phyloP scores from a whole-genome alignment of 768 basidiomycete genomes.

The Macrolepiota fuliginosa region DNA sequence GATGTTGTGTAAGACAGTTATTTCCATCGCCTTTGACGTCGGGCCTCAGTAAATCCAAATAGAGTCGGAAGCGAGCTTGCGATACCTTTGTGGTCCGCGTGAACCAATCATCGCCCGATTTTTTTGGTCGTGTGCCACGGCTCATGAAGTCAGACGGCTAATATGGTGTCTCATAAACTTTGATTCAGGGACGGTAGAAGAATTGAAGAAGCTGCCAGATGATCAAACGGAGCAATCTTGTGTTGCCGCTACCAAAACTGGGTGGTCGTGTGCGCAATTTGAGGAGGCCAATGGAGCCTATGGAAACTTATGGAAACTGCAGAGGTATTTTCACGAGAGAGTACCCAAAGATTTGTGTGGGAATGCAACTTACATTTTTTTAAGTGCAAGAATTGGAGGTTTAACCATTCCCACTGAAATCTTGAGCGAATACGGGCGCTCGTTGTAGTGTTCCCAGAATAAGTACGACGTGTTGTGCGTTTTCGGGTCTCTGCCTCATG shows the following conservation, averaged over 20 bases:
- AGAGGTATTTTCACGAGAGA: too few relatives aligned
- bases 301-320: too few relatives aligned
- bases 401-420: too few relatives aligned
- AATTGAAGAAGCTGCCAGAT: neutral
- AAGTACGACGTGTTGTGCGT: too few relatives aligned
- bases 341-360: too few relatives aligned
- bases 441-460: too few relatives aligned
- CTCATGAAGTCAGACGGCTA: neutral
- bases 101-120: constrained; percentile 1
- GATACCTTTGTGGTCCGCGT: neutral
- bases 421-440: too few relatives aligned
- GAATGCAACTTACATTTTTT: too few relatives aligned
- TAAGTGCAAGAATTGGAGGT: too few relatives aligned
- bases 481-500: too few relatives aligned
- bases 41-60: neutral
- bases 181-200: neutral
- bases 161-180: neutral
- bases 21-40: neutral
- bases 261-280: neutral
- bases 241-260: too few relatives aligned
- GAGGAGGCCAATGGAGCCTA: too few relatives aligned
- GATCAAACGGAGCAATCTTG: neutral
- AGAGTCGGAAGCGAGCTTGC: neutral
- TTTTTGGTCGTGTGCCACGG: constrained; percentile 11
- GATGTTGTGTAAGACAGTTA: neutral